These are phyloP conservation scores for Rhipidocladum racemiflorum DNA, from an alignment of 176 grass and related monocot species.

Conservation along the genomic window DNA sequence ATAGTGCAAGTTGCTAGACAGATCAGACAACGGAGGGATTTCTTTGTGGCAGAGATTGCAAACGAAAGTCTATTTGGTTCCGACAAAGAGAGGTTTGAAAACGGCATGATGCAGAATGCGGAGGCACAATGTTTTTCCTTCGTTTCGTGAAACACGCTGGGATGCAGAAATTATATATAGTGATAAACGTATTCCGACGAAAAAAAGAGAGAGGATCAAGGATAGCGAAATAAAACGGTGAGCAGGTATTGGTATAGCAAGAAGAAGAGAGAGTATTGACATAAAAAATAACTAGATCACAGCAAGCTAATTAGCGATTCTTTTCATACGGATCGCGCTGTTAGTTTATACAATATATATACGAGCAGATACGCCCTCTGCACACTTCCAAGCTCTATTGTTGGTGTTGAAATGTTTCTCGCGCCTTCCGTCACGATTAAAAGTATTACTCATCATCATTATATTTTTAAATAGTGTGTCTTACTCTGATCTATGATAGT, in stretches of 20 bases:
- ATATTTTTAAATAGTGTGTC: no score
- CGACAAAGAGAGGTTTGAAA: background rate
- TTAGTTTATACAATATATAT: background rate
- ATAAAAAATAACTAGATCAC: background rate
- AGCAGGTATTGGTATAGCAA: no score
- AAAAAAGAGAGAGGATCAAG: background rate
- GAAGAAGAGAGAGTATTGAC: background rate
- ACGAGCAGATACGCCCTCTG: background rate
- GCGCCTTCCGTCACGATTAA: no score
- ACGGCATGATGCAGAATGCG: background rate
- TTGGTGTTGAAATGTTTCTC: no score
- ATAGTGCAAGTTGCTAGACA: background rate
- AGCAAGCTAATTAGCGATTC: background rate
- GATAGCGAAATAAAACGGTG: background rate
- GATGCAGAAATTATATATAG: background rate
- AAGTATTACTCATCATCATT: no score
- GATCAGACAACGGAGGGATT: background rate
- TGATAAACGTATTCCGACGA: background rate
- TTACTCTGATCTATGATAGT: no score
- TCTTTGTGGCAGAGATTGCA: conserved; percentile 2
- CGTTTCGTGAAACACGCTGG: background rate
- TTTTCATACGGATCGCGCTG: background rate
- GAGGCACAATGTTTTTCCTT: background rate
- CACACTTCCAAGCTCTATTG: background rate
- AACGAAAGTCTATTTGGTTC: background rate